These are phyloP conservation scores for Nicotiana paniculata DNA, from an alignment of 257 asterid species.

Conservation along the genomic window DNA sequence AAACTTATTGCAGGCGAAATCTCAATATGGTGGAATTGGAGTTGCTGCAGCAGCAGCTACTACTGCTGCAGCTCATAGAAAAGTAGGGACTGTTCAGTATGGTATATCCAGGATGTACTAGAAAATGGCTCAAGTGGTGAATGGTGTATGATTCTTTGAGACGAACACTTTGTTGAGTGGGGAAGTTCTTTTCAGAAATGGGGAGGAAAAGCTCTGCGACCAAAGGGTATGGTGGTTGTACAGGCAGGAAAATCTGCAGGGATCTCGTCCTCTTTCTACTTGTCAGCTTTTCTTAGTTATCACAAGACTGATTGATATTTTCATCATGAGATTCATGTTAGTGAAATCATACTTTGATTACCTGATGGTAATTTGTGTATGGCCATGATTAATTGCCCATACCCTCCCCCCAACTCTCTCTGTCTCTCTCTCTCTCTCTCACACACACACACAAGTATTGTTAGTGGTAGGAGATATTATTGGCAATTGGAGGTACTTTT, in stretches of 20 bases:
- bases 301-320: not conserved
- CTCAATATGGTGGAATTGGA: constrained; percentile 55
- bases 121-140: not conserved
- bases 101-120: constrained; percentile 37
- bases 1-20: constrained; percentile 54
- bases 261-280: not conserved
- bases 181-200: not conserved
- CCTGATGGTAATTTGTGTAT: not conserved
- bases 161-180: not conserved
- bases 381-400: not conserved
- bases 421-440: too few species aligned
- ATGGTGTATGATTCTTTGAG: not conserved
- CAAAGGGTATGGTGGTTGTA: constrained; percentile 6
- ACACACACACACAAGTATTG: not conserved
- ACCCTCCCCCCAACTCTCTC: not conserved
- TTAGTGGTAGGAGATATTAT: not conserved
- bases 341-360: not conserved
- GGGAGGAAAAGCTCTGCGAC: not conserved
- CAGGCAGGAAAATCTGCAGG: constrained; percentile 1
- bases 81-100: constrained; percentile 31
- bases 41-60: constrained; percentile 27
- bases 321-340: not conserved
- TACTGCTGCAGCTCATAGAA: constrained; percentile 27
- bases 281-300: not conserved
- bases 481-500: not conserved